These are phyloP conservation scores for Pseudopithomyces chartarum DNA, from an alignment of 2,329 filamentous ascomycete species.

Conservation along the genomic window DNA sequence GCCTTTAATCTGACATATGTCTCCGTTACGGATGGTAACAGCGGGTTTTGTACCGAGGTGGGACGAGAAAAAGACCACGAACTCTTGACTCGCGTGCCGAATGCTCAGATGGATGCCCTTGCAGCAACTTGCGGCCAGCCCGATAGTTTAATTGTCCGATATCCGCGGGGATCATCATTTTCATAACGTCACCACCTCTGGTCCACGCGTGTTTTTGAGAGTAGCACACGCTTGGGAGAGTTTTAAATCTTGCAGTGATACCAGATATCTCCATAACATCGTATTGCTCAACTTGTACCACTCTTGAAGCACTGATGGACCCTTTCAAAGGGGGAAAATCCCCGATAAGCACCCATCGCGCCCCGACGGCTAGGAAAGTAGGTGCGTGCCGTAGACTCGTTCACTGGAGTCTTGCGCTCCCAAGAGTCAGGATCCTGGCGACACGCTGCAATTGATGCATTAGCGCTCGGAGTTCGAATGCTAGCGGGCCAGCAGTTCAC, in stretches of 20 bases:
- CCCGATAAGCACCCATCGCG: neutral
- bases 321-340: neutral
- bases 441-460: neutral
- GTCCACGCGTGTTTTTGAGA: neutral
- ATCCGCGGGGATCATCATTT: neutral
- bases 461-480: slow-evolving; percentile 4
- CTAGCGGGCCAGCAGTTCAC: neutral
- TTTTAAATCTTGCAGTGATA: too few relatives aligned
- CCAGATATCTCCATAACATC: too few relatives aligned
- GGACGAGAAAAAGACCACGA: too few relatives aligned
- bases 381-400: neutral
- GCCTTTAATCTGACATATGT: too few relatives aligned
- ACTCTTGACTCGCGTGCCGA: too few relatives aligned
- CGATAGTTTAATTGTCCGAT: neutral
- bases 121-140: neutral
- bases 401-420: neutral
- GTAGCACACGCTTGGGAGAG: too few relatives aligned
- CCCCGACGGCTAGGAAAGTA: neutral
- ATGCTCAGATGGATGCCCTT: neutral
- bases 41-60: too few relatives aligned
- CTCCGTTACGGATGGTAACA: too few relatives aligned
- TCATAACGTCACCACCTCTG: neutral
- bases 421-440: slow-evolving; percentile 2
- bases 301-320: too few relatives aligned
- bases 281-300: too few relatives aligned